Percentiles rank a stretch among this genome's conserved stretches.
These are phyloP conservation scores for Chalara sp. DNA, from an alignment of 2,329 filamentous ascomycete species.

Conservation along the genomic window DNA sequence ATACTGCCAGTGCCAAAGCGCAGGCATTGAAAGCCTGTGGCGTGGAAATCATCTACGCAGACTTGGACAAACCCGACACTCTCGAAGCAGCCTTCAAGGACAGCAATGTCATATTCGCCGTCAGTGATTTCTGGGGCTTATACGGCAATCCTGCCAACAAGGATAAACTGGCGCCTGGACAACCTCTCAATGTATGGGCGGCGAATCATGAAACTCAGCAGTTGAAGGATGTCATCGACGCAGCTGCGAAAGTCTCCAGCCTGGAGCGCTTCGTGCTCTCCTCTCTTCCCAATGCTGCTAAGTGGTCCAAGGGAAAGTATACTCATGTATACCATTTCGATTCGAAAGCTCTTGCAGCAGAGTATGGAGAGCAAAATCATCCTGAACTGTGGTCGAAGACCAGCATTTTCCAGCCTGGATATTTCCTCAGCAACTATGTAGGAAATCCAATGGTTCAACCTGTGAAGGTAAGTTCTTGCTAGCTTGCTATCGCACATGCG, in stretches of 20 bases:
- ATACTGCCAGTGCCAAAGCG: constrained; percentile 17
- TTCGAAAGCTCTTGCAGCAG: constrained; percentile 29
- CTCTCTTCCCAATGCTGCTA: constrained; percentile 28
- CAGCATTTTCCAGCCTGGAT: constrained; percentile 28
- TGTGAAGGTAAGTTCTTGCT: not conserved
- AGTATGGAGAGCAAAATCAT: constrained; percentile 23
- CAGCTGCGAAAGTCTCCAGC: constrained; percentile 24
- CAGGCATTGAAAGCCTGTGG: constrained; percentile 31
- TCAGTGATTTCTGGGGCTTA: constrained; percentile 31
- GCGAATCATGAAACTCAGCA: constrained; percentile 28
- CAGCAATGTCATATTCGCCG: constrained; percentile 40
- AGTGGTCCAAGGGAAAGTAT: constrained; percentile 34
- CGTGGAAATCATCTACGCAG: constrained; percentile 32
- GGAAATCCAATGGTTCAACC: constrained; percentile 5
- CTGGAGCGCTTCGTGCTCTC: constrained; percentile 34
- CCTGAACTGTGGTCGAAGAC: constrained; percentile 23
- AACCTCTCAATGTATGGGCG: not conserved
- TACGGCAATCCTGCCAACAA: constrained; percentile 14
- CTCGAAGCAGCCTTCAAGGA: constrained; percentile 35
- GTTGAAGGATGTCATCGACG: constrained; percentile 29
- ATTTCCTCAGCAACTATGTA: constrained; percentile 4
- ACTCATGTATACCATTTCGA: constrained; percentile 34
- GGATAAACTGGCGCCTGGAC: not conserved
- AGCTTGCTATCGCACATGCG: not conserved
- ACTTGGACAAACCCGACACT: constrained; percentile 32